Conservation (phyloP, 2,329 filamentous ascomycete genomes). For the Salinomyces thailandicus region DNA sequence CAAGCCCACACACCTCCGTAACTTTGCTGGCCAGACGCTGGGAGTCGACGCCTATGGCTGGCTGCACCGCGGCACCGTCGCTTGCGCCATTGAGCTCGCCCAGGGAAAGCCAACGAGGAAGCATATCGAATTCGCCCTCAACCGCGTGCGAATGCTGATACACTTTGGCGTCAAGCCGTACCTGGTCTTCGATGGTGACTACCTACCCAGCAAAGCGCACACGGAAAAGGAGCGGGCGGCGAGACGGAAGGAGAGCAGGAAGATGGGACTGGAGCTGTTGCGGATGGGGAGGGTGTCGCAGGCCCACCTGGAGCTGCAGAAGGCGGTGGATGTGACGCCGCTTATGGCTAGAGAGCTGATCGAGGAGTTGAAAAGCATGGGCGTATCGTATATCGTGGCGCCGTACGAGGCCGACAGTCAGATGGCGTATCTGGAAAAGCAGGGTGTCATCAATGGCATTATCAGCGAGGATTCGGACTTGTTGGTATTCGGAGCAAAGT, state of each 20-base stretch:
- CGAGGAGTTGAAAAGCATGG: conserved; percentile 72
- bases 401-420: conserved; percentile 98
- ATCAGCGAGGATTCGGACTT: conserved; percentile 95
- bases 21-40: conserved; percentile 75
- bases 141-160: conserved; percentile 83
- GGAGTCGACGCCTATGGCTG: conserved; percentile 98
- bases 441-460: conserved; percentile 76
- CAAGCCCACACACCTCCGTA: conserved; percentile 73
- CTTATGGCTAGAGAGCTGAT: conserved; percentile 90
- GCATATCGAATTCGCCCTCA: conserved; percentile 81
- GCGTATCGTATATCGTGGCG: conserved; percentile 80
- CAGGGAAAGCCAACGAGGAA: conserved; percentile 78
- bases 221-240: conserved; percentile 72
- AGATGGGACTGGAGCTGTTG: conserved; percentile 65
- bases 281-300: conserved; percentile 70
- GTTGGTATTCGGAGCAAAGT: conserved; percentile 85
- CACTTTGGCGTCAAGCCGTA: conserved; percentile 93
- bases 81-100: conserved; percentile 84
- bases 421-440: conserved; percentile 80
- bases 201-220: conserved; percentile 80
- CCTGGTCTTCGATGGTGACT: conserved; percentile 91
- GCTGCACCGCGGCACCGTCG: conserved; percentile 86
- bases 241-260: conserved; percentile 65
- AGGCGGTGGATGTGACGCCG: conserved; percentile 89
- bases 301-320: conserved; percentile 80